Percentiles rank a stretch among this genome's conserved stretches.
phyloP scores from a whole-genome alignment of 1,139 yeast genomes.

The Scheffersomyces stambukii region DNA sequence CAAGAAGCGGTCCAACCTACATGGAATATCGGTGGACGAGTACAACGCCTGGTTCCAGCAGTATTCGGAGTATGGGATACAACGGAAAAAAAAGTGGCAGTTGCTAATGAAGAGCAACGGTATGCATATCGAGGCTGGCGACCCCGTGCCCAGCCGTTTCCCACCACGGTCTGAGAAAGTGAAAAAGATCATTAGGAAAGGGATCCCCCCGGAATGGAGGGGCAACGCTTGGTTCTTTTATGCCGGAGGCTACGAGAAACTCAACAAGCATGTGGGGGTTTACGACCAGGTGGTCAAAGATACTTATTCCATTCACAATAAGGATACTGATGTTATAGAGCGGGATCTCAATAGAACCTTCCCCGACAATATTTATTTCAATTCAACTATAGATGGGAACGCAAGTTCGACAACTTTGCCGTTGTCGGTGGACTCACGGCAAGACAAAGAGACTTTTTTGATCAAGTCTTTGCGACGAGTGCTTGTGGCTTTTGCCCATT shows the following conservation, averaged over 20 bases:
- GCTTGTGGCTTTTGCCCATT: slow-evolving; percentile 75
- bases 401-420: slow-evolving; percentile 1
- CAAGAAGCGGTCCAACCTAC: slow-evolving; percentile 53
- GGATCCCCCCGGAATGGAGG: slow-evolving; percentile 96
- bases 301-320: slow-evolving; percentile 48
- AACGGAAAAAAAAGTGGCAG: slow-evolving; percentile 76
- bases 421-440: slow-evolving; percentile 3
- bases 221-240: slow-evolving; percentile 97
- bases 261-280: slow-evolving; percentile 66
- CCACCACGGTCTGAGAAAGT: slow-evolving; percentile 84
- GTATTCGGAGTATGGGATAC: slow-evolving; percentile 58
- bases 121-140: slow-evolving; percentile 31
- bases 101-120: slow-evolving; percentile 65
- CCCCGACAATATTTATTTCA: slow-evolving; percentile 85
- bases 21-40: slow-evolving; percentile 43
- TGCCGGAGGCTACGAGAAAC: slow-evolving; percentile 82
- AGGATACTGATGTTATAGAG: slow-evolving; percentile 88
- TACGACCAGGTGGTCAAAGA: slow-evolving; percentile 64
- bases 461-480: slow-evolving; percentile 76
- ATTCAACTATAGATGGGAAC: slow-evolving; percentile 10
- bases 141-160: slow-evolving; percentile 44
- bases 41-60: slow-evolving; percentile 72
- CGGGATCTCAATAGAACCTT: slow-evolving; percentile 90
- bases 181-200: slow-evolving; percentile 79
- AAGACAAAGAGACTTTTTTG: slow-evolving; percentile 50